These are phyloP conservation scores for Vitis riparia DNA, from an alignment of 164 flowering plant species.

Conservation along the genomic window DNA sequence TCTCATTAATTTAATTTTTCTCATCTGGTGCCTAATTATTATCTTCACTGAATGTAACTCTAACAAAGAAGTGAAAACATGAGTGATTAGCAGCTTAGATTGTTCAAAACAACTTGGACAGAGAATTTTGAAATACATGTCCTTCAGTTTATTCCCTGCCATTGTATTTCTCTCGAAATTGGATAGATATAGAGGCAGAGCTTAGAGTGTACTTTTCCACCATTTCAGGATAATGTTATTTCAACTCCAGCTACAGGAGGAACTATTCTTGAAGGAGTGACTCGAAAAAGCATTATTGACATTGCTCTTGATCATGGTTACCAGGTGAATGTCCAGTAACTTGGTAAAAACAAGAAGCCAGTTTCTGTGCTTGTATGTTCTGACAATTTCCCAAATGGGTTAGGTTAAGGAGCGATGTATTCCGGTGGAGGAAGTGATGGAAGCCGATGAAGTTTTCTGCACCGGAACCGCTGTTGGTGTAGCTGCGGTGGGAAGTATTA, in stretches of 20 bases:
- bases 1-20: neutral
- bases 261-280: slow-evolving; percentile 78
- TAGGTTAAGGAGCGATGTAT: slow-evolving; percentile 81
- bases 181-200: too few species aligned
- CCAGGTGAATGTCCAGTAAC: slow-evolving; percentile 38
- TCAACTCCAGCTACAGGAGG: slow-evolving; percentile 78
- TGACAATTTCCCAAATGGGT: neutral
- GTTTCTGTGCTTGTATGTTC: too few species aligned
- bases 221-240: slow-evolving; percentile 52
- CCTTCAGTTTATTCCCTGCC: too few species aligned
- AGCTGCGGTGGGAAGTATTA: slow-evolving; percentile 71
- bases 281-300: slow-evolving; percentile 79
- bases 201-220: neutral
- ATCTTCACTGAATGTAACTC: too few species aligned
- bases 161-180: too few species aligned
- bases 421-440: slow-evolving; percentile 59
- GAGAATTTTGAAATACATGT: neutral
- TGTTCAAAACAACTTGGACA: too few species aligned
- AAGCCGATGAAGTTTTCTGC: slow-evolving; percentile 89
- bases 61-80: too few species aligned
- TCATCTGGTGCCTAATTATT: neutral
- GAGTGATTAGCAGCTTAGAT: too few species aligned
- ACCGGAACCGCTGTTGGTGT: slow-evolving; percentile 90
- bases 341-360: too few species aligned
- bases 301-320: slow-evolving; percentile 65